Conservation (phyloP, 2,329 filamentous ascomycete genomes). For the Huntiella abstrusa region DNA sequence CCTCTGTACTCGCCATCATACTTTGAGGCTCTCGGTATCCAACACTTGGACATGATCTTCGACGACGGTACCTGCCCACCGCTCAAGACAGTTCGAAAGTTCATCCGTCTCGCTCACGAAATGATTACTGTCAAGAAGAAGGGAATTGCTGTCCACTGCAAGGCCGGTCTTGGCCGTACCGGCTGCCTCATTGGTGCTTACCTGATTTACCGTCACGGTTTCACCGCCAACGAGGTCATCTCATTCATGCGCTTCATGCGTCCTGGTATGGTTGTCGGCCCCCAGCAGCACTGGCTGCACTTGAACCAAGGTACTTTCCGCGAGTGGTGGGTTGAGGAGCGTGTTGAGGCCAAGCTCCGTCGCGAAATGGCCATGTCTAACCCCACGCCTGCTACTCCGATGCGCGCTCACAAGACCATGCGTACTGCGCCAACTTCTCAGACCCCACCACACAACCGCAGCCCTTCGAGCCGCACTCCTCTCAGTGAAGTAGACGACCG, state of each 20-base stretch:
- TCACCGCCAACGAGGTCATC: slow-evolving; percentile 93
- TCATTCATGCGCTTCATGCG: slow-evolving; percentile 99
- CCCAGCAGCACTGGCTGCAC: slow-evolving; percentile 97
- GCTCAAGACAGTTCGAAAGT: slow-evolving; percentile 74
- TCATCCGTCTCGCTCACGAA: slow-evolving; percentile 85
- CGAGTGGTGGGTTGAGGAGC: slow-evolving; percentile 95
- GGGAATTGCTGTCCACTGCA: slow-evolving; percentile 95
- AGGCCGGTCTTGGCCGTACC: slow-evolving; percentile 85
- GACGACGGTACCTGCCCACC: slow-evolving; percentile 94
- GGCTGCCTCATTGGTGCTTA: slow-evolving; percentile 95
- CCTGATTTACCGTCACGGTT: slow-evolving; percentile 90
- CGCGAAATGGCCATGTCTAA: slow-evolving; percentile 37
- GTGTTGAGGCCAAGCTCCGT: slow-evolving; percentile 48
- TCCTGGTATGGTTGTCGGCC: slow-evolving; percentile 95
- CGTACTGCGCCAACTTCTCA: slow-evolving; percentile 47
- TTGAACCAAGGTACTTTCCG: slow-evolving; percentile 91
- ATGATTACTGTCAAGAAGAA: slow-evolving; percentile 83
- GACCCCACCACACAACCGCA: slow-evolving; percentile 61
- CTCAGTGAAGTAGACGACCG: slow-evolving; percentile 87
- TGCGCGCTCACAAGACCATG: slow-evolving; percentile 39
- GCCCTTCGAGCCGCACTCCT: slow-evolving; percentile 56
- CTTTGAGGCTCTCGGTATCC: slow-evolving; percentile 86
- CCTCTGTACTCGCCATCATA: slow-evolving; percentile 92
- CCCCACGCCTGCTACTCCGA: slow-evolving; percentile 37
- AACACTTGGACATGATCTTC: slow-evolving; percentile 98